Evolutionary conservation across 129 eudicot species (phyloP).

Genomic region (Artemisia tridentata): DNA sequence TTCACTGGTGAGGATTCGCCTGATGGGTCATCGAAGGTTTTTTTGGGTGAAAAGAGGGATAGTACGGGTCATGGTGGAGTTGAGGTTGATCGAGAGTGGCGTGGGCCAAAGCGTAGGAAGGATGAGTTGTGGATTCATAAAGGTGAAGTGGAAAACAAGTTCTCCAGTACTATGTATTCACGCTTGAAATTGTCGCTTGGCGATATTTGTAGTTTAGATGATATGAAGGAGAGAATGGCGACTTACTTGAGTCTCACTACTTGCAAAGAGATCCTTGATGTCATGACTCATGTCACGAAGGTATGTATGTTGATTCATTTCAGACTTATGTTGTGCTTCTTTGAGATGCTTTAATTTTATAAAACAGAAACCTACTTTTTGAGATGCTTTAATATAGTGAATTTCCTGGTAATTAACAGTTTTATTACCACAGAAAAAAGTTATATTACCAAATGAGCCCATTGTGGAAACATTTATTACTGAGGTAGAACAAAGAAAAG

Average conservation of each 20-base stretch:
- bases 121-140: conserved; percentile 41
- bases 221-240: conserved; percentile 80
- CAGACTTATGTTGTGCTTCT: conserved; percentile 2
- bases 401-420: no score
- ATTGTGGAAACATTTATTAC: no score
- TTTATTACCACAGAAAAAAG: no score
- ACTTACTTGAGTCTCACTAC: conserved; percentile 57
- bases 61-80: conserved; percentile 43
- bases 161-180: conserved; percentile 37
- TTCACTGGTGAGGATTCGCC: conserved; percentile 42
- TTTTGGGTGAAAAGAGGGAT: conserved; percentile 63
- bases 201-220: conserved; percentile 87
- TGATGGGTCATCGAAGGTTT: conserved; percentile 22
- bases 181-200: conserved; percentile 51
- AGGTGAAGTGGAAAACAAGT: conserved; percentile 30
- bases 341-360: no score
- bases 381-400: no score
- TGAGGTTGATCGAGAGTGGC: conserved; percentile 64
- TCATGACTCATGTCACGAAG: conserved; percentile 79
- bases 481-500: no score
- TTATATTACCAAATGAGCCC: no score
- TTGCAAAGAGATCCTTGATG: conserved; percentile 63
- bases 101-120: conserved; percentile 73
- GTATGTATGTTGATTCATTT: conserved; percentile 34
- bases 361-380: no score